phyloP scores from a whole-genome alignment of 2,329 filamentous ascomycete genomes.

The Furcasterigmium furcatum region DNA sequence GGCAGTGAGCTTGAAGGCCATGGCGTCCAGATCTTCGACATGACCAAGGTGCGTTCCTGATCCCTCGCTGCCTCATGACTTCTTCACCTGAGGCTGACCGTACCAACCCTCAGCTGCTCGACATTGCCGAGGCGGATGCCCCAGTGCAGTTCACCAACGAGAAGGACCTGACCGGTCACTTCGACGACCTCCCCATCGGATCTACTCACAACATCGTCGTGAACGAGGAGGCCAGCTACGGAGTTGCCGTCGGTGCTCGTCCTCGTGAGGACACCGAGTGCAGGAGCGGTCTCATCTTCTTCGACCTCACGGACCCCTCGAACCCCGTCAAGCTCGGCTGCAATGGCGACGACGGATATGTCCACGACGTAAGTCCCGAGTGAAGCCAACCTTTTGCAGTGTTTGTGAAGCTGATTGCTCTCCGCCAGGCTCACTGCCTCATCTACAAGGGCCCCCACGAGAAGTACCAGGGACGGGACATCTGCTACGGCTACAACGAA shows the following conservation, averaged over 20 bases:
- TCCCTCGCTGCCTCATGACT: not conserved
- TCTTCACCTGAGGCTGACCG: too few relatives aligned
- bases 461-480: conserved; percentile 39
- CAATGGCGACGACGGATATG: conserved; percentile 43
- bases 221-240: conserved; percentile 30
- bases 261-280: conserved; percentile 34
- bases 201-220: conserved; percentile 44
- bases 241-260: conserved; percentile 31
- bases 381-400: not conserved
- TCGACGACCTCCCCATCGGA: conserved; percentile 23
- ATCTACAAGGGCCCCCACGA: conserved; percentile 45
- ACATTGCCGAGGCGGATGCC: conserved; percentile 29
- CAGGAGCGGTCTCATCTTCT: conserved; percentile 52
- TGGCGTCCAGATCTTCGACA: conserved; percentile 44
- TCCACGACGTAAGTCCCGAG: conserved; percentile 36
- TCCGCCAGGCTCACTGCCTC: conserved; percentile 50
- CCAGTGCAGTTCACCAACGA: conserved; percentile 19
- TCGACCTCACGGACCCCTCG: conserved; percentile 46
- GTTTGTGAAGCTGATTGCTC: conserved; percentile 52
- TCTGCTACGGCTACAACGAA: too few relatives aligned
- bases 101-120: too few relatives aligned
- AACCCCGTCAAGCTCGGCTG: conserved; percentile 47
- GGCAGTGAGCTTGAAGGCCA: conserved; percentile 40
- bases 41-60: conserved; percentile 35
- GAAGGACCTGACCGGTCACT: conserved; percentile 20